Evolutionary conservation across 768 basidiomycete genomes (phyloP).

Genomic region (Tulasnella sp.): DNA sequence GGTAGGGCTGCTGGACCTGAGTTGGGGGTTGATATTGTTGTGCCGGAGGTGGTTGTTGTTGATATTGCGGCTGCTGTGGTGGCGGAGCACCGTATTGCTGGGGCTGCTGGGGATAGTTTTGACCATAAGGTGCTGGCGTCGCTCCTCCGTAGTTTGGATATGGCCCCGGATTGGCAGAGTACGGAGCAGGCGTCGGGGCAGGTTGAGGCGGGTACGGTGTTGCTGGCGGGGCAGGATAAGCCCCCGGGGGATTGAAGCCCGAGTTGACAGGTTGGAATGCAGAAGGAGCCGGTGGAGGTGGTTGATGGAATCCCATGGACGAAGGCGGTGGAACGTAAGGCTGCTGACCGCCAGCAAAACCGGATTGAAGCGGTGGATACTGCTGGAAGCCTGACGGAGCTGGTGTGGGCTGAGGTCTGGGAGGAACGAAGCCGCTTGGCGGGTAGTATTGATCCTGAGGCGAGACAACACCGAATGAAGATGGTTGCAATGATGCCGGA

Average conservation of each 20-base stretch:
- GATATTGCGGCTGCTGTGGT: conserved; percentile 1
- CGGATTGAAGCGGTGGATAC: conserved; percentile 10
- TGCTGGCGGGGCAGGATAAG: conserved; percentile 1
- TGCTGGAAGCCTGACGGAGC: neutral
- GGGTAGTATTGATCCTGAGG: neutral
- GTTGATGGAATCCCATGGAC: conserved; percentile 1
- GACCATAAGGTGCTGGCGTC: conserved; percentile 2
- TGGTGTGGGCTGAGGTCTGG: conserved; percentile 1
- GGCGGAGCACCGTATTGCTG: neutral
- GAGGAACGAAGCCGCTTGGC: conserved; percentile 8
- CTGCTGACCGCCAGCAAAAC: conserved; percentile 1
- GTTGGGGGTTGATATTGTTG: conserved; percentile 1
- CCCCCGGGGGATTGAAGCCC: neutral
- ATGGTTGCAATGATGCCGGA: neutral
- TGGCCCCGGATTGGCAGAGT: neutral
- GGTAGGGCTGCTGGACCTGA: conserved; percentile 13
- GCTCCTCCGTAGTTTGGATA: conserved; percentile 8
- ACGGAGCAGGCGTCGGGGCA: conserved; percentile 10
- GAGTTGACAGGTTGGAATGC: conserved; percentile 1
- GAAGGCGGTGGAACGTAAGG: conserved; percentile 3
- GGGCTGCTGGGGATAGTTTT: conserved; percentile 5
- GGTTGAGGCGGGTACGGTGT: neutral
- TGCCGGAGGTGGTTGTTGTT: neutral
- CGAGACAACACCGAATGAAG: neutral
- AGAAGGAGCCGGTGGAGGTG: neutral